Percentiles rank a stretch among this genome's conserved stretches.
phyloP scores from a whole-genome alignment of 2,329 filamentous ascomycete genomes.

The Colletotrichum tabaci region DNA sequence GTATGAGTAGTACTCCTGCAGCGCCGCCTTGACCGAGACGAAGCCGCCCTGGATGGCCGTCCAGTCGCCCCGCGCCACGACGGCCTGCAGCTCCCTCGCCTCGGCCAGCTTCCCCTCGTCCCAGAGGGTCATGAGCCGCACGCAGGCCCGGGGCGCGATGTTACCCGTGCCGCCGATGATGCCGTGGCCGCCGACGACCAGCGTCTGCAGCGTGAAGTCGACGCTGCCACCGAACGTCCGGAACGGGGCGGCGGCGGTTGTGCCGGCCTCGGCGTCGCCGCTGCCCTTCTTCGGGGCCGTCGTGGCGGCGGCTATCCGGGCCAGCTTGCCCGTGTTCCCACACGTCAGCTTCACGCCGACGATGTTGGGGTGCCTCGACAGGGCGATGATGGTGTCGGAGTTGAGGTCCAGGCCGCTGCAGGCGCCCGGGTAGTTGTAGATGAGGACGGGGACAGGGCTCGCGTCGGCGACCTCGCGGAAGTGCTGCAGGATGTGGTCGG shows the following conservation, averaged over 20 bases:
- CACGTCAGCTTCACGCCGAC: constrained; percentile 79
- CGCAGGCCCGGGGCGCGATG: constrained; percentile 76
- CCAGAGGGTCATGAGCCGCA: constrained; percentile 73
- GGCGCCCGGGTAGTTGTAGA: constrained; percentile 81
- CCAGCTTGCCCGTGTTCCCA: constrained; percentile 75
- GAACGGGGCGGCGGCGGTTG: constrained; percentile 58
- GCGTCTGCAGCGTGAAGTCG: constrained; percentile 80
- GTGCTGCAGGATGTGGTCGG: constrained; percentile 70
- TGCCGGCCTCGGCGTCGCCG: not conserved
- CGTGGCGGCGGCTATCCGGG: constrained; percentile 61
- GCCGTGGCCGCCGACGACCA: constrained; percentile 79
- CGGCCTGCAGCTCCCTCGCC: constrained; percentile 74
- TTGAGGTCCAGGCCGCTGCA: constrained; percentile 79
- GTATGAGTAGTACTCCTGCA: constrained; percentile 75
- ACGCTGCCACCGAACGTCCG: constrained; percentile 80
- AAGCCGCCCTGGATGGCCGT: constrained; percentile 78
- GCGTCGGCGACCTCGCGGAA: constrained; percentile 69
- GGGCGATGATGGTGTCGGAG: constrained; percentile 70
- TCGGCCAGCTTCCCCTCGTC: constrained; percentile 69
- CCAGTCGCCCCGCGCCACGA: constrained; percentile 79
- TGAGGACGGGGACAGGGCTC: constrained; percentile 69
- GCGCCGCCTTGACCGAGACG: constrained; percentile 76
- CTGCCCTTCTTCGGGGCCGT: constrained; percentile 34
- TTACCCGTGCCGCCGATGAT: constrained; percentile 82
- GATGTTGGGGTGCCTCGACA: constrained; percentile 68